These are phyloP conservation scores for Symbiodinium natans DNA, from an alignment of 73 alveolate genomes.

Conservation along the genomic window DNA sequence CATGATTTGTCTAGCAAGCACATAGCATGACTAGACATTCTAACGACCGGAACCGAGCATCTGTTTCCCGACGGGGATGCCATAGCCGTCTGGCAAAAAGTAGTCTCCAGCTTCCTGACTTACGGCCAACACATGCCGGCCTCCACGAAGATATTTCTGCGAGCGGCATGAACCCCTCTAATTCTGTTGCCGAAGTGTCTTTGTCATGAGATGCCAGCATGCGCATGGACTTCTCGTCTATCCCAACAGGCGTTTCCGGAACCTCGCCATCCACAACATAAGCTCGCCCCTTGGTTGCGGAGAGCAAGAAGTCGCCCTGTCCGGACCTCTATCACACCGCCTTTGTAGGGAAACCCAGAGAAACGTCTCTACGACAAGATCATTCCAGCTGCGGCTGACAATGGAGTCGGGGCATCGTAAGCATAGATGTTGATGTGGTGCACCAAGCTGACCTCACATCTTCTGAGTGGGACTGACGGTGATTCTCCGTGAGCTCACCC, in stretches of 20 bases:
- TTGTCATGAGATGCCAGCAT: constrained; percentile 77
- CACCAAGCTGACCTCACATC: constrained; percentile 52
- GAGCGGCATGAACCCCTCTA: too few species aligned
- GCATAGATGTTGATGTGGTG: constrained; percentile 48
- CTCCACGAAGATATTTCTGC: too few species aligned
- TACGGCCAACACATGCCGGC: too few species aligned
- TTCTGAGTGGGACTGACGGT: background rate
- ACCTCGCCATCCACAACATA: background rate
- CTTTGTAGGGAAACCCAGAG: too few species aligned
- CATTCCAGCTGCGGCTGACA: background rate
- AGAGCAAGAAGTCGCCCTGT: too few species aligned
- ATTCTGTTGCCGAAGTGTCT: background rate
- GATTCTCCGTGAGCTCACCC: too few species aligned
- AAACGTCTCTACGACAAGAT: too few species aligned
- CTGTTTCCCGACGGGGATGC: constrained; percentile 28
- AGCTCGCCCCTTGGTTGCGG: background rate
- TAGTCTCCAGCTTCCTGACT: constrained; percentile 50
- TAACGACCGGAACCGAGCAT: too few species aligned
- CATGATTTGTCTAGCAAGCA: too few species aligned
- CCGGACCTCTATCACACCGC: too few species aligned
- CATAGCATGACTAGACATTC: too few species aligned
- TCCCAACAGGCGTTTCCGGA: background rate
- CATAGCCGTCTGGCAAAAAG: constrained; percentile 54
- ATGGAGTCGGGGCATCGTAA: background rate
- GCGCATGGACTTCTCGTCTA: background rate